A percentile compares a stretch with the other conserved stretches of the same genome.
These are phyloP conservation scores for Turritis glabra DNA, from an alignment of 345 rosid species.

Conservation along the genomic window DNA sequence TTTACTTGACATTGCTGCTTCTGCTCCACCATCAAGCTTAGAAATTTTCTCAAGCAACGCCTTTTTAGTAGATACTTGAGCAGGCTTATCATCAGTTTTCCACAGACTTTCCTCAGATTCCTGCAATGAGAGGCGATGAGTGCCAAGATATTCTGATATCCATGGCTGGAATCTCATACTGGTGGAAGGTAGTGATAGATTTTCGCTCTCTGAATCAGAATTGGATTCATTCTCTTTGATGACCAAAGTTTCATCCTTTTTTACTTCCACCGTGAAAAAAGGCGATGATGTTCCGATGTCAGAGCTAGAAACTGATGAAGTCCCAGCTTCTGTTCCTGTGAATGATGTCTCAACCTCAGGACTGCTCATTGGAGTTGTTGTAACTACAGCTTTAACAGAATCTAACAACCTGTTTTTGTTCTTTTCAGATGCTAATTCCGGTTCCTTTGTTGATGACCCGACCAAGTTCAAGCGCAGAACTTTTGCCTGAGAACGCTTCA, in stretches of 20 bases:
- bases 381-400: constrained; percentile 56
- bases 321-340: constrained; percentile 86
- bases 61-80: constrained; percentile 49
- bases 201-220: constrained; percentile 82
- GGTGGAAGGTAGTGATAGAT: constrained; percentile 60
- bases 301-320: constrained; percentile 94
- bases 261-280: constrained; percentile 52
- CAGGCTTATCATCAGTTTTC: constrained; percentile 37
- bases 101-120: constrained; percentile 51
- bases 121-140: constrained; percentile 48
- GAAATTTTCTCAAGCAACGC: constrained; percentile 39
- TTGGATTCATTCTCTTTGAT: constrained; percentile 62
- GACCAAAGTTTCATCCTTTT: constrained; percentile 53
- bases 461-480: constrained; percentile 92
- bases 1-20: constrained; percentile 43
- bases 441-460: constrained; percentile 59
- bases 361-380: constrained; percentile 82
- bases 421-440: constrained; percentile 51
- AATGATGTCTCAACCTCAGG: constrained; percentile 94
- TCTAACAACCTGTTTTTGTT: constrained; percentile 46
- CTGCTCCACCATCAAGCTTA: constrained; percentile 51
- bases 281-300: constrained; percentile 87
- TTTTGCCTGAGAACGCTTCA: constrained; percentile 86
- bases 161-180: constrained; percentile 81
- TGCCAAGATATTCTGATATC: constrained; percentile 57